These are phyloP conservation scores for Eutrema salsugineum DNA, from an alignment of 441 rosid species.

Conservation along the genomic window DNA sequence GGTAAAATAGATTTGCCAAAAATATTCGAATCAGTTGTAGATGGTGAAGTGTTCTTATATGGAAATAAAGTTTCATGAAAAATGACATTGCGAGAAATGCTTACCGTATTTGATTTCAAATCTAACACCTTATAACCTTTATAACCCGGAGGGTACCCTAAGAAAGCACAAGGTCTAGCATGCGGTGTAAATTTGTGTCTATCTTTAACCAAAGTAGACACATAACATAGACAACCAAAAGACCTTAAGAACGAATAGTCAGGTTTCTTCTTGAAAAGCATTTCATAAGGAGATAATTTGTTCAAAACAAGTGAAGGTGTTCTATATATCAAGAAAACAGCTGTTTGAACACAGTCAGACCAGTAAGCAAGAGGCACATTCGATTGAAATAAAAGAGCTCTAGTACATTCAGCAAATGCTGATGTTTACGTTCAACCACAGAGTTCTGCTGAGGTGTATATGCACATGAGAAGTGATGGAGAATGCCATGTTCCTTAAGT, in stretches of 20 bases:
- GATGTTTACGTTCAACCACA: too few species aligned
- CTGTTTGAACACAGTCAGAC: background rate
- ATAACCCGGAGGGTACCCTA: background rate
- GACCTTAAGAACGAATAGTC: background rate
- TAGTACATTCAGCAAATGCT: too few species aligned
- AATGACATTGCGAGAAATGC: background rate
- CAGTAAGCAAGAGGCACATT: background rate
- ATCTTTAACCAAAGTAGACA: background rate
- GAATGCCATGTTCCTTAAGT: too few species aligned
- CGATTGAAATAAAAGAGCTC: background rate
- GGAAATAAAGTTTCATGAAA: background rate
- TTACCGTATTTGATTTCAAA: background rate
- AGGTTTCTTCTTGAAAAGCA: background rate
- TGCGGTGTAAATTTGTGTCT: background rate
- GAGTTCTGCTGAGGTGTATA: too few species aligned
- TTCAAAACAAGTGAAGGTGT: background rate
- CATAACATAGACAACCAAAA: background rate
- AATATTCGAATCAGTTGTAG: background rate
- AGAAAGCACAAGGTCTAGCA: background rate
- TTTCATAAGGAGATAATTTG: background rate
- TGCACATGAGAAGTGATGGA: too few species aligned
- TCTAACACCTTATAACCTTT: background rate
- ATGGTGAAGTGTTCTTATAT: fast-evolving
- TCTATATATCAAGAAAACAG: background rate
- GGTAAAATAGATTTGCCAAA: background rate